phyloP scores from a whole-genome alignment of 148 eudicot genomes.

The Rhododendron ovatum region DNA sequence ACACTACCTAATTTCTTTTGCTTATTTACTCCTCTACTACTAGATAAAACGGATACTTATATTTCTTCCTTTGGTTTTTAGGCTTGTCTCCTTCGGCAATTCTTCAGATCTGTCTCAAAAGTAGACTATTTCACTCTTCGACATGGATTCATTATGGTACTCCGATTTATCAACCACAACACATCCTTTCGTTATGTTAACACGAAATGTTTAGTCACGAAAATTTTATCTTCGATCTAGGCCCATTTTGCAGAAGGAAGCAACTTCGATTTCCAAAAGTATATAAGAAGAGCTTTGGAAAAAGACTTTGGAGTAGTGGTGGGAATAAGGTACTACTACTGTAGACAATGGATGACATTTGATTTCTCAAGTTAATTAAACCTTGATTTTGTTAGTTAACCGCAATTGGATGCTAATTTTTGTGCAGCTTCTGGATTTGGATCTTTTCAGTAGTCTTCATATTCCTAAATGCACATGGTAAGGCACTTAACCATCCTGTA shows the following conservation, averaged over 20 bases:
- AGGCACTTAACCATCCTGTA: background rate
- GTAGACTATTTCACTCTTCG: constrained; percentile 44
- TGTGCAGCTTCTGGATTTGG: constrained; percentile 41
- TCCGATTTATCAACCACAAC: background rate
- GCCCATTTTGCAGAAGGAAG: constrained; percentile 42
- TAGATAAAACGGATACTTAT: background rate
- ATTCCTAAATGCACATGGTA: constrained; percentile 45
- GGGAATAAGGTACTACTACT: constrained; percentile 29
- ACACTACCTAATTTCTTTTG: background rate
- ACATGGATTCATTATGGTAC: constrained; percentile 49
- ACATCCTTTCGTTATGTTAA: background rate
- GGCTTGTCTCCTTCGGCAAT: constrained; percentile 39
- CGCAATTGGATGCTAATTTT: background rate
- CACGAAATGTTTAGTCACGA: background rate
- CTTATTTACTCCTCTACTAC: background rate
- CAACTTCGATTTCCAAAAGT: constrained; percentile 38
- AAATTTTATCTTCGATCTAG: constrained; percentile 13
- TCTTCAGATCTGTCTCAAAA: constrained; percentile 32
- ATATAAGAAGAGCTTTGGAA: constrained; percentile 33
- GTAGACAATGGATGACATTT: background rate
- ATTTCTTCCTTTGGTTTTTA: background rate
- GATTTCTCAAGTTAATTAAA: background rate
- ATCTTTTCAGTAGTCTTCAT: constrained; percentile 35
- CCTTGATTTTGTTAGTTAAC: background rate
- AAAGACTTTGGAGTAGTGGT: constrained; percentile 37